Percentiles rank a stretch among this genome's conserved stretches.
Conservation (phyloP, 108 stramenopile species). For the Asterionellopsis glacialis region DNA sequence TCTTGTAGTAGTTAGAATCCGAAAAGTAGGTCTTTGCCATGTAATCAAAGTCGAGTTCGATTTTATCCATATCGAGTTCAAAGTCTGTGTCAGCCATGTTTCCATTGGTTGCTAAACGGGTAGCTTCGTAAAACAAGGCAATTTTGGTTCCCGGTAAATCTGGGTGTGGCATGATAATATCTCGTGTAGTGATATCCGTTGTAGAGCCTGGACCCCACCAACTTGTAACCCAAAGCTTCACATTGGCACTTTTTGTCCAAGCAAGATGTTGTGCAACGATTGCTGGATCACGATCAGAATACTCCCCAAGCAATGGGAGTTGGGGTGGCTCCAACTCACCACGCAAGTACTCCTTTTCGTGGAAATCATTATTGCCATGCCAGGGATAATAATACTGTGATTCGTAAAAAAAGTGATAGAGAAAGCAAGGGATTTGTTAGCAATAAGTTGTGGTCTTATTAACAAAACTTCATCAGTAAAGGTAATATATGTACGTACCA, state of each 20-base stretch:
- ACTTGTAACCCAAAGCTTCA: conserved; percentile 36
- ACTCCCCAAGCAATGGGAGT: conserved; percentile 25
- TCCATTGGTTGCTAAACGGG: too few relatives aligned
- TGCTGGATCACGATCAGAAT: conserved; percentile 25
- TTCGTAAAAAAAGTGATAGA: too few relatives aligned
- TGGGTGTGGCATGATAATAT: conserved; percentile 19
- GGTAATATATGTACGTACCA: too few relatives aligned
- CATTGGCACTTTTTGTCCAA: conserved; percentile 46
- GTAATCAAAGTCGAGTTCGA: conserved; percentile 21
- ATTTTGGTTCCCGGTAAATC: conserved; percentile 8
- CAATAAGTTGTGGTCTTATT: too few relatives aligned
- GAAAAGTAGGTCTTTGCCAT: conserved; percentile 25
- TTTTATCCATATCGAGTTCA: neutral
- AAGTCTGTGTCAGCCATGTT: too few relatives aligned
- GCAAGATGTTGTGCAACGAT: conserved; percentile 34
- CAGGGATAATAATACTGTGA: conserved; percentile 44
- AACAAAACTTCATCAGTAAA: too few relatives aligned
- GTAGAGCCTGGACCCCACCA: conserved; percentile 37
- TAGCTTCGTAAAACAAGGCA: conserved; percentile 18
- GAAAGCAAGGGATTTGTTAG: too few relatives aligned
- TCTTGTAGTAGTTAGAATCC: conserved; percentile 15
- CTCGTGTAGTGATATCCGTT: conserved; percentile 14
- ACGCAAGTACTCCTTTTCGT: conserved; percentile 29
- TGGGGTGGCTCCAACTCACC: conserved; percentile 24
- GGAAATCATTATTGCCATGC: conserved; percentile 27